Evolutionary conservation across 768 basidiomycete species (phyloP), one percentile per base, ranked within the genome.

Genomic region (Pisolithus sp.): DNA sequence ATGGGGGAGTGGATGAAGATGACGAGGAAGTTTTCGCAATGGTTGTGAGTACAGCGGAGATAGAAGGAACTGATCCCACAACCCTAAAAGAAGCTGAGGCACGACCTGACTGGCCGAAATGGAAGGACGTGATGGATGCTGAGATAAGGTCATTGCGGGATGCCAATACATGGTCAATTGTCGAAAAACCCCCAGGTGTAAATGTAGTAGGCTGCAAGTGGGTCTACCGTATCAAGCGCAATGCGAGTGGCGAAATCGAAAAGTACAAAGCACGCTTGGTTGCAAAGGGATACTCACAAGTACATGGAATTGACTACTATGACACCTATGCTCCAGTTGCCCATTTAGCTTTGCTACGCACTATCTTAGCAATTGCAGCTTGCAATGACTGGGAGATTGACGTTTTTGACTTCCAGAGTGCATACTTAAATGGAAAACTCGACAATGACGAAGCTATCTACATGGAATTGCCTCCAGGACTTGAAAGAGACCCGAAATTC

Each of bases 401-500:
- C 74, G 4, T 26, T 7, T 26, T 26, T 26, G 26, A 26, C 26
- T 26, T 26, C 26, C 26, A 26, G 26, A 44, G 78, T 0, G 74
- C 72, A 0, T 77, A 69, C 56, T 67, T 78, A 0, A 73, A 70
- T 49, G 63, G 68, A 1, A 57, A 69, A 24, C 65, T 78, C 36
- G 62, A 62, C 28, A 57, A 67, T 26, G 57, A 59, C 5, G 65
- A 69, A 36, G 39, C 48, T 4, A 72, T 79, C 41, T 78, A 71
- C 63, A 76, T 79, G 73, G 9, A 41, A 26, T 26, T 26, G 7
- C 26, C 26, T 26, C 4, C 3, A 4, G 26, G 26, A 7, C 37
- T 38, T 10, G 5, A 38, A 18, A 10, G 4, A 13, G n/a, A 38
- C n/a, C 9, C 37, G 5, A 38, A 38, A 38, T 38, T 38, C 37